These are phyloP conservation scores for Dothistroma pini DNA, from an alignment of 2,329 filamentous ascomycete species.

Conservation along the genomic window DNA sequence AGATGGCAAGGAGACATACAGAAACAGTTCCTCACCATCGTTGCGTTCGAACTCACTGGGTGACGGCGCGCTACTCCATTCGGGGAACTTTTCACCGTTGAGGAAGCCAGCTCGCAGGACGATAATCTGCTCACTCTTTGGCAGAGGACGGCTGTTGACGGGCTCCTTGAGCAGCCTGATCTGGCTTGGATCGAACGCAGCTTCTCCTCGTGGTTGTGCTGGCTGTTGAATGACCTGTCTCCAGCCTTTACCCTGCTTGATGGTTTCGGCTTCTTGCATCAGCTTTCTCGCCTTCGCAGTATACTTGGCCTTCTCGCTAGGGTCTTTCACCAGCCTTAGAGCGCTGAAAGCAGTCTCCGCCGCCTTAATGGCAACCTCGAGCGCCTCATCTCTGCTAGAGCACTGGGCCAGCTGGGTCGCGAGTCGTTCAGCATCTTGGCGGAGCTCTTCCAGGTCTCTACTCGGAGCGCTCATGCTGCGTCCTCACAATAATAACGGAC, in stretches of 20 bases:
- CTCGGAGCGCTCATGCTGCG: conserved; percentile 16
- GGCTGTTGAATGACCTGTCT: conserved; percentile 3
- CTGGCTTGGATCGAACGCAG: conserved; percentile 16
- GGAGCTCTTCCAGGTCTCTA: conserved; percentile 21
- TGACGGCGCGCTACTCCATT: conserved; percentile 67
- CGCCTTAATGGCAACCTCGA: conserved; percentile 70
- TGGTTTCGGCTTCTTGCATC: conserved; percentile 67
- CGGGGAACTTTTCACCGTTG: conserved; percentile 78
- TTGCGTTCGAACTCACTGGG: conserved; percentile 58
- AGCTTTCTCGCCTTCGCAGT: conserved; percentile 65
- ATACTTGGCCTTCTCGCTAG: conserved; percentile 64
- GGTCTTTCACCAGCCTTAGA: conserved; percentile 56
- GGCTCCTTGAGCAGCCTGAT: conserved; percentile 45
- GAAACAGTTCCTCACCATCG: conserved; percentile 55
- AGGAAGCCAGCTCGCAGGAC: conserved; percentile 73
- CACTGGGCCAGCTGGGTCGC: conserved; percentile 22
- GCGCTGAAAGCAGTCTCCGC: conserved; percentile 81
- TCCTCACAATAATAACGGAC: neutral
- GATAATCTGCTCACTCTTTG: conserved; percentile 71
- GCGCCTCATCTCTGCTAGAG: conserved; percentile 52
- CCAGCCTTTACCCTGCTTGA: conserved; percentile 56
- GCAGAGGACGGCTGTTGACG: conserved; percentile 59
- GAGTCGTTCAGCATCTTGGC: conserved; percentile 23
- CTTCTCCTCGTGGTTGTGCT: conserved; percentile 1
- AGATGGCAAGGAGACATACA: conserved; percentile 47